Base-by-base conservation (phyloP, 129 eudicot genomes). In the Heracleum sosnowskyi region DNA sequence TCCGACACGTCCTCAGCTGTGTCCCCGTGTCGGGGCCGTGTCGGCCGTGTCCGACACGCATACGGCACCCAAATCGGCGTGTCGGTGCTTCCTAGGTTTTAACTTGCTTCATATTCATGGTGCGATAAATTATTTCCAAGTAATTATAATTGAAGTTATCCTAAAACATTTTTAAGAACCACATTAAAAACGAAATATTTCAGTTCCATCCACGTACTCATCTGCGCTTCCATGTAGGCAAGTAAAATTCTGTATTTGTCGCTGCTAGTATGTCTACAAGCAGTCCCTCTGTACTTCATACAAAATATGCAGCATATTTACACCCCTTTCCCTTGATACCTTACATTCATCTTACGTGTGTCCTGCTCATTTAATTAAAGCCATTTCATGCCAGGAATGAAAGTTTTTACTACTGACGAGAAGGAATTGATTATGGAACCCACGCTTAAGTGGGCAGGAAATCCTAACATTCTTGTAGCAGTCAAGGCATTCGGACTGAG, bases 381-480 rank as follows among this genome's bases (percentile, higher is more conserved):
- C 57, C 73, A 37, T 73, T 20, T 77, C 75, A 60, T 82, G 66
- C 53, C 84, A 93, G 98, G 98, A 78, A 94, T 94, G 97, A 94
- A 94, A 84, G 97, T 94, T 69, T 91, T 86, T 83, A 84, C 74
- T 39, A 94, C 98, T 1, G 93, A 87, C 74, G 98, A 94, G 47
- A 94, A 94, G 85, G 97, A 94, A 79, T 60, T 94, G 85, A 94
- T 94, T n/a, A 88, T 94, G 97, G 98, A 94, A 86, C 91, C 88
- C 64, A 84, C 87, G 18, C 44, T 94, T 81, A 94, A 91, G 84
- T 94, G 97, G 98, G 98, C 98, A 5, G 98, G 89, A 40, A 94
- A 94, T 72, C 97, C 97, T 29, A 94, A 94, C 82, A 82, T 94
- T 69, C 86, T 79, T 26, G 85, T 91, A n/a, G 91, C 86, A 36